Evolutionary conservation across 257 asterid species (phyloP), one percentile per base, ranked within the genome.

Genomic region (Salvia hispanica): DNA sequence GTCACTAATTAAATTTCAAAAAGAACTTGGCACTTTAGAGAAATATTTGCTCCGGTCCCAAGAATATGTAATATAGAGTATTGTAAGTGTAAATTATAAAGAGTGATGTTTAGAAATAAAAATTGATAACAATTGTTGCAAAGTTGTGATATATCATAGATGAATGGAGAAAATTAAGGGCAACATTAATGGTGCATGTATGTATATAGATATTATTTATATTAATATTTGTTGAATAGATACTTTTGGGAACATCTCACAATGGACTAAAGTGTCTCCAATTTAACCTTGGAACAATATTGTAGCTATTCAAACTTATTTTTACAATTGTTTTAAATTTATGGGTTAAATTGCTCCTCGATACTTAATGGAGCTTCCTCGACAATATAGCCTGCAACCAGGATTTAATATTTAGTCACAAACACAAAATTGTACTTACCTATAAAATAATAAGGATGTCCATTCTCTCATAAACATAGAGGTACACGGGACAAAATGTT

Each of bases 341-440:
- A 9, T 65, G 1, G 11, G 3, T 7, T 36, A 15, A 57, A 14
- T 44, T 31, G 14, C 56, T 21, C 58, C 58, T 9, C 14, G 14
- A 4, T 9, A 9, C 7, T 53, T 31, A 9, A 3, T 6, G 36
- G 58, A 25, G 21, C 10, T 63, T 15, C 21, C 18, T 44, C 10
- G 48, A 71, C 57, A 14, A 40, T 45, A 67, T 65, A 65, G 34
- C 56, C 77, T 72, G 67, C 77, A 72, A 2, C 5, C 47, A 3
- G 12, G 45, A 57, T 15, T 39, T 14, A 37, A 59, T 14, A 4
- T 13, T 57, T 25, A 56, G 14, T 48, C 55, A 48, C 9, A 28
- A n/a, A 48, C 21, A 48, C 16, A 48, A 48, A 48, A 39, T 39
- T 39, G 10, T 39, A 37, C 5, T 5, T 37, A 5, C 0, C 7